phyloP scores from a whole-genome alignment of 2,329 filamentous ascomycete genomes.

The Pestalotiopsis fici region DNA sequence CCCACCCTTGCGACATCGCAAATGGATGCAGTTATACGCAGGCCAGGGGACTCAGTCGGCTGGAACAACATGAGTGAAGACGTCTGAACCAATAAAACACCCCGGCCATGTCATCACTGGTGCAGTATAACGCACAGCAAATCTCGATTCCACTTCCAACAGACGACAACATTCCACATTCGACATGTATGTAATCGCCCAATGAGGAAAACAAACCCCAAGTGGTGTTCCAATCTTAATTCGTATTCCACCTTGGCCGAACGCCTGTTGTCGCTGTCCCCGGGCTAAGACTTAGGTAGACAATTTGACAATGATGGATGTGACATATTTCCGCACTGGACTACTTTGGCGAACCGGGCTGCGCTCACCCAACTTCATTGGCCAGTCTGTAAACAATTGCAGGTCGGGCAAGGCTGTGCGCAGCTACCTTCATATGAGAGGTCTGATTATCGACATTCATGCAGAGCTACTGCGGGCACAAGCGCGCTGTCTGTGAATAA shows the following conservation, averaged over 20 bases:
- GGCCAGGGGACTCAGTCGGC: no score
- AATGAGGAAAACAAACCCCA: not conserved
- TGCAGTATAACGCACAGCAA: slow-evolving; percentile 1
- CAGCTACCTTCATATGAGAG: not conserved
- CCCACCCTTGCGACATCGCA: not conserved
- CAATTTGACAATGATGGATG: no score
- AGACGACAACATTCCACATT: not conserved
- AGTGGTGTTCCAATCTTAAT: not conserved
- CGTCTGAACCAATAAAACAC: not conserved
- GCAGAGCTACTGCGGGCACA: slow-evolving; percentile 5
- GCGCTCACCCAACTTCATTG: not conserved
- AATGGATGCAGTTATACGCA: not conserved
- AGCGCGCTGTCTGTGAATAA: not conserved
- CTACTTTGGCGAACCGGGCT: not conserved
- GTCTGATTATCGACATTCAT: slow-evolving; percentile 6
- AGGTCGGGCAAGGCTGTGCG: slow-evolving; percentile 7
- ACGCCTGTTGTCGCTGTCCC: not conserved
- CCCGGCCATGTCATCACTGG: not conserved
- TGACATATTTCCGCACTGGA: not conserved
- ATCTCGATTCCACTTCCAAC: not conserved
- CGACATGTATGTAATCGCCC: not conserved
- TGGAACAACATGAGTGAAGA: no score
- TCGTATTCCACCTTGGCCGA: not conserved
- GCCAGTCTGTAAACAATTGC: no score
- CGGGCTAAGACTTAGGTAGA: no score